Conservation (phyloP, 352 stramenopile species). For the Globisporangium lucens region DNA sequence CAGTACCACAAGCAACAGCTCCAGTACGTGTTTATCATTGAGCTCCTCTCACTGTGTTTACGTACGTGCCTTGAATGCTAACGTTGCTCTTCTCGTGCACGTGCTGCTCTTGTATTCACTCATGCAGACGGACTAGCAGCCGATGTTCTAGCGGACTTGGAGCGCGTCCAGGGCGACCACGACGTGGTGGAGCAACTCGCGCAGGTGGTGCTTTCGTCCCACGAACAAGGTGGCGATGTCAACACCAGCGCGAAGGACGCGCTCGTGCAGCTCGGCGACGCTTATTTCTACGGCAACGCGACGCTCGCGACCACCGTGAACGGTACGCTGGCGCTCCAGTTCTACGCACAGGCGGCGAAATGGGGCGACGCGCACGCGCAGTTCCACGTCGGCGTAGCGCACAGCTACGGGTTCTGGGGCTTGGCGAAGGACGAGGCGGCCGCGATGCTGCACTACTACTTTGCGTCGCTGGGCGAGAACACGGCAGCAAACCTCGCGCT, state of each 20-base stretch:
- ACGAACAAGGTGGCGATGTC: constrained; percentile 21
- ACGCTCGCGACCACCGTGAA: constrained; percentile 61
- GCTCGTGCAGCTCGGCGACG: constrained; percentile 66
- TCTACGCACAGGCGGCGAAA: constrained; percentile 59
- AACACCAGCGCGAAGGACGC: constrained; percentile 32
- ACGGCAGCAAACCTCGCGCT: constrained; percentile 71
- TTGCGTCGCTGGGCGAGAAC: constrained; percentile 68
- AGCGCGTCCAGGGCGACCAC: constrained; percentile 30
- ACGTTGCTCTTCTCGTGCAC: background rate
- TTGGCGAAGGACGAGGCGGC: constrained; percentile 55
- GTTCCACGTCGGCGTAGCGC: constrained; percentile 83
- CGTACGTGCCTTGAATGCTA: background rate
- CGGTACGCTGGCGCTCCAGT: constrained; percentile 60
- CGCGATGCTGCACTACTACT: constrained; percentile 83
- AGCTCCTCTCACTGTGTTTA: background rate
- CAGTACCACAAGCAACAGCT: constrained; percentile 1
- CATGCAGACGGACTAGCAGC: background rate
- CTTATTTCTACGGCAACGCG: constrained; percentile 79
- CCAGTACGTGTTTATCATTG: background rate
- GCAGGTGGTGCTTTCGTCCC: constrained; percentile 34
- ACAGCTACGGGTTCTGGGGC: constrained; percentile 81
- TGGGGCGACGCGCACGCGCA: constrained; percentile 64
- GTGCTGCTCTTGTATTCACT: background rate
- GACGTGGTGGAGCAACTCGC: constrained; percentile 36
- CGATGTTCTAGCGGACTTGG: constrained; percentile 20